Evolutionary conservation across 176 grass and related monocot species (phyloP).

Genomic region (Oryza glumipatula): DNA sequence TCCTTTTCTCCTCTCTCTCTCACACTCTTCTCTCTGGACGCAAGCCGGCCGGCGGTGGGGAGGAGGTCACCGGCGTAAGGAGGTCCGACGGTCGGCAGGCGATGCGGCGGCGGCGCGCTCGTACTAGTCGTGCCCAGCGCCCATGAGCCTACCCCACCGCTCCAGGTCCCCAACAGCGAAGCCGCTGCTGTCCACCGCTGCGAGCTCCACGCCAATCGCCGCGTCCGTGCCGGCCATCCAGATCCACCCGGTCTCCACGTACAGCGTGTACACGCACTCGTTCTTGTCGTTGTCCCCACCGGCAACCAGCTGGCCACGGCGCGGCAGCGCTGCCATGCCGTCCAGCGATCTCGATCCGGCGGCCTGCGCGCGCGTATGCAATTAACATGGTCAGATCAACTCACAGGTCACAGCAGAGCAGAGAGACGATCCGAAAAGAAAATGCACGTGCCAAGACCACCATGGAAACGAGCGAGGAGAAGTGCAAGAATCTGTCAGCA

Average conservation of each 20-base stretch:
- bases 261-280: constrained; percentile 40
- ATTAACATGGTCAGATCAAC: not conserved
- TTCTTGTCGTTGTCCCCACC: too few relatives aligned
- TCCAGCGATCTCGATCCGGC: not conserved
- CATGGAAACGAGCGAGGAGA: not conserved
- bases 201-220: not conserved
- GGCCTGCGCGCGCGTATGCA: not conserved
- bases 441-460: not conserved
- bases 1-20: too few relatives aligned
- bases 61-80: too few relatives aligned
- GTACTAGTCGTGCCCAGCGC: not conserved
- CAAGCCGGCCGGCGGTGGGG: too few relatives aligned
- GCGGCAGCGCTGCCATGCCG: not conserved
- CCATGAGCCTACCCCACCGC: not conserved
- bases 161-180: not conserved
- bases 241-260: constrained; percentile 37
- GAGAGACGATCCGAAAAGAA: not conserved
- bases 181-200: not conserved
- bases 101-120: not conserved
- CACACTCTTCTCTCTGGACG: too few relatives aligned
- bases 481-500: not conserved
- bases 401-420: too few relatives aligned
- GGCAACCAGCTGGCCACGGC: not conserved
- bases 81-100: too few relatives aligned
- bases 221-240: constrained; percentile 45